Base-by-base conservation (phyloP, 768 basidiomycete species). In the Pisolithus microcarpus region DNA sequence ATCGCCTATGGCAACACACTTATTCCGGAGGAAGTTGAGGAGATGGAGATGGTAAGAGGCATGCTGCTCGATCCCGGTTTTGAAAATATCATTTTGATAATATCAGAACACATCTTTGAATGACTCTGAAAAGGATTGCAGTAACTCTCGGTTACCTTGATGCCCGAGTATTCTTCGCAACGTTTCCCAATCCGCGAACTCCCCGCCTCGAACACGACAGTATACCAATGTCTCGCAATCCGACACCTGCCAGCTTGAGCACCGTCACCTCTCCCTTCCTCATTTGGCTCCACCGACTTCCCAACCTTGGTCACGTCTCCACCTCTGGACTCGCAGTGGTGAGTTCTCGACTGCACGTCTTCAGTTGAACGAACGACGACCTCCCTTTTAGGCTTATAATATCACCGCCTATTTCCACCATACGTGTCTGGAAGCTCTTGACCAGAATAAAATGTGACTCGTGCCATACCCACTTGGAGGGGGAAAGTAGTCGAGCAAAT, bases 381-480 rank as follows among this genome's bases (percentile, higher is more conserved):
- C 19, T 61, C 45, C 65, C 70, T 0, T 83, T 81, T 2, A 87
- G 71, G 26, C 65, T 59, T 10, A 92, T 65, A 11, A 92, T 1
- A 11, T 11, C 11, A 31, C 30, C 8, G 30, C 9, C 30, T 31
- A 11, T 31, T 31, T 31, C 30, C 72, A 0, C 76, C 92, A 94
- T 95, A 2, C 68, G 61, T 1, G 86, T 85, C 16, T 75, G 91
- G 61, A 88, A 94, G 50, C 87, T 89, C 5, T 91, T 90, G 23
- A 91, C 79, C 1, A 93, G 70, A 50, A 89, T 80, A 36, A 94
- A 57, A 57, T 89, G 86, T 0, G 85, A 75, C 0, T 82, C 81
- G 1, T 75, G 63, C 5, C 72, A 70, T 11, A 90, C 79, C 74
- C 80, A 84, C 0, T 72, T 60, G 0, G 81, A 79, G n/a, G 3